A percentile compares a stretch with the other conserved stretches of the same genome.
Evolutionary conservation across 202 grass and related monocot species (phyloP).

Genomic region (Eragrostis tef): DNA sequence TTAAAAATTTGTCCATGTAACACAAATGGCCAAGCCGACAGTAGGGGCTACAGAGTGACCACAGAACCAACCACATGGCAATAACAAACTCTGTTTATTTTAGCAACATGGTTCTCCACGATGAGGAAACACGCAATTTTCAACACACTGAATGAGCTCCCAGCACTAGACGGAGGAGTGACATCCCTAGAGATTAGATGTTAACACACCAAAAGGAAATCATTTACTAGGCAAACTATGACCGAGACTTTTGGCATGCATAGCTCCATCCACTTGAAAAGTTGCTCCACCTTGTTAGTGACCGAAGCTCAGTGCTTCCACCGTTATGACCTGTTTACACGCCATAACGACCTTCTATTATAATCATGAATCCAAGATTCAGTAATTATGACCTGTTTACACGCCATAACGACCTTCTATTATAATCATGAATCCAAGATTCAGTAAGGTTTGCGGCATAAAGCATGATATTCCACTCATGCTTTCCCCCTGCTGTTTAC

Average conservation of each 20-base stretch:
- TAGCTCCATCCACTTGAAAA: constrained; percentile 55
- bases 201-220: constrained; percentile 46
- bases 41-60: constrained; percentile 45
- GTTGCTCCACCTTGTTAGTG: constrained; percentile 58
- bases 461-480: constrained; percentile 29
- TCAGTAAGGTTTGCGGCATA: constrained; percentile 43
- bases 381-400: constrained; percentile 31
- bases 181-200: constrained; percentile 47
- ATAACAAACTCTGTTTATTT: constrained; percentile 44
- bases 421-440: constrained; percentile 32
- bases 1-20: constrained; percentile 44
- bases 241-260: constrained; percentile 45
- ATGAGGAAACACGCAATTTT: constrained; percentile 59
- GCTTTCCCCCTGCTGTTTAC: neutral
- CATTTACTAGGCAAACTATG: constrained; percentile 51
- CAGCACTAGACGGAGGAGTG: constrained; percentile 48
- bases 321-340: constrained; percentile 42
- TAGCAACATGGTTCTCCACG: constrained; percentile 44
- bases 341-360: constrained; percentile 54
- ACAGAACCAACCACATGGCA: constrained; percentile 41
- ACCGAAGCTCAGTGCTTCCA: constrained; percentile 48
- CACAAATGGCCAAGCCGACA: constrained; percentile 46
- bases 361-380: constrained; percentile 11
- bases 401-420: constrained; percentile 55
- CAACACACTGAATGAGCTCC: constrained; percentile 46